A percentile compares a stretch with the other conserved stretches of the same genome.
These are phyloP conservation scores for Rhodotorula graminis DNA, from an alignment of 768 basidiomycete species.

Conservation along the genomic window DNA sequence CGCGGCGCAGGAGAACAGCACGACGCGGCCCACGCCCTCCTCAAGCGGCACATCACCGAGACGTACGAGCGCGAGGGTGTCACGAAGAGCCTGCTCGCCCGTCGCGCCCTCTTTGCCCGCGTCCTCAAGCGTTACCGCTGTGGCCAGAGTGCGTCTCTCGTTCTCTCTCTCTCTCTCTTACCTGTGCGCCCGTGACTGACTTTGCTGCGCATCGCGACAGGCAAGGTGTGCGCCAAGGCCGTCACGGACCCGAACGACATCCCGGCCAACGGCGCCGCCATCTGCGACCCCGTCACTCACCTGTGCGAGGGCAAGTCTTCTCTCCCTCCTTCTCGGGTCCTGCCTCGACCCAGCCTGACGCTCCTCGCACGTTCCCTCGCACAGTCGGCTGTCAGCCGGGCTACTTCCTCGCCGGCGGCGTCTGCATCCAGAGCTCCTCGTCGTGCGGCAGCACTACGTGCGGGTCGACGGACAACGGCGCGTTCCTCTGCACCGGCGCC, in stretches of 20 bases:
- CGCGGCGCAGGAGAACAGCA: not conserved
- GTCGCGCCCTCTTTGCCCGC: slow-evolving; percentile 2
- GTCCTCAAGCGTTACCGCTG: slow-evolving; percentile 7
- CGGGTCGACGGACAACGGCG: slow-evolving; percentile 13
- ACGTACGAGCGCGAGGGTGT: not conserved
- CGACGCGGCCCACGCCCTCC: not conserved
- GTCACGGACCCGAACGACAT: slow-evolving; percentile 19
- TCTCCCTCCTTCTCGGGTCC: too few species aligned
- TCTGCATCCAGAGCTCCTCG: slow-evolving; percentile 7
- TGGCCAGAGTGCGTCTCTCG: not conserved
- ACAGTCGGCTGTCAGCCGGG: slow-evolving; percentile 7
- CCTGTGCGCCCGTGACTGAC: too few species aligned
- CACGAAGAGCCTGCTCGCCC: not conserved
- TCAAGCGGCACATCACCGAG: slow-evolving; percentile 4
- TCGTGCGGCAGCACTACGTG: slow-evolving; percentile 27
- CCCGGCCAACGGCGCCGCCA: slow-evolving; percentile 25
- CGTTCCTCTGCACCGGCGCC: slow-evolving; percentile 12
- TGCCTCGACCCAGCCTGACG: too few species aligned
- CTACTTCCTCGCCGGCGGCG: slow-evolving; percentile 16
- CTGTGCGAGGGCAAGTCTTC: slow-evolving; percentile 11
- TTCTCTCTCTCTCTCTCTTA: too few species aligned
- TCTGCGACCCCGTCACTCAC: slow-evolving; percentile 21
- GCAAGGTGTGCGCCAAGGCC: slow-evolving; percentile 9
- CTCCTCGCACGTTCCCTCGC: not conserved
- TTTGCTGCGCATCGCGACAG: not conserved